Conservation (phyloP, 1,284 basidiomycete genomes). For the Ceratobasidium sp. region DNA sequence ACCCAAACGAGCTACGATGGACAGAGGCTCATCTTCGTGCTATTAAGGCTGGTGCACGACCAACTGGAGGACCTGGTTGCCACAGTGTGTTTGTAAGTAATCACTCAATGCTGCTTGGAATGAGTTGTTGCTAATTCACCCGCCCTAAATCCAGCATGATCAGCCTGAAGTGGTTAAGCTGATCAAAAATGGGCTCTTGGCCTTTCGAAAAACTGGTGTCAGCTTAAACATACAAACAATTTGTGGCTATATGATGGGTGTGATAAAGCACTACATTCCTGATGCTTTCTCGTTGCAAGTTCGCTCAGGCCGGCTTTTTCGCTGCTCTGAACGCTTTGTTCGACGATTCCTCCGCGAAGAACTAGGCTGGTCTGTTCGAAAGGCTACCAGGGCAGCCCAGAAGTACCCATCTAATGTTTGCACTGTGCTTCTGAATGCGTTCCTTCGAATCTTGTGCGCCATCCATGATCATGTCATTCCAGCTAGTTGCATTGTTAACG, state of each 20-base stretch:
- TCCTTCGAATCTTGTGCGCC: not conserved
- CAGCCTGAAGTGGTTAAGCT: not conserved
- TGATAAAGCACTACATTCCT: slow-evolving; percentile 6
- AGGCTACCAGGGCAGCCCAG: slow-evolving; percentile 17
- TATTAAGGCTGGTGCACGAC: slow-evolving; percentile 3
- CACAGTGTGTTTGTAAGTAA: slow-evolving; percentile 7
- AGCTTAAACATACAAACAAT: not conserved
- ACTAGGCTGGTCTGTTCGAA: slow-evolving; percentile 17
- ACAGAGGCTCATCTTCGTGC: slow-evolving; percentile 18
- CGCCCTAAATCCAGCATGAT: not conserved
- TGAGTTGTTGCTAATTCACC: not conserved
- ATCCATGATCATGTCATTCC: slow-evolving; percentile 2
- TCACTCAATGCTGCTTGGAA: not conserved
- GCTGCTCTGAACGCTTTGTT: slow-evolving; percentile 5
- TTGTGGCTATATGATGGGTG: slow-evolving; percentile 1
- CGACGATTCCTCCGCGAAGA: not conserved
- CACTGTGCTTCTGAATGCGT: slow-evolving; percentile 3
- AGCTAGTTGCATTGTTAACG: slow-evolving; percentile 5
- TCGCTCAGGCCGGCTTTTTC: not conserved
- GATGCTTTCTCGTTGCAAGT: not conserved
- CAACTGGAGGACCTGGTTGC: not conserved
- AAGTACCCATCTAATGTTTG: slow-evolving; percentile 7
- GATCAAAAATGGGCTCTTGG: not conserved
- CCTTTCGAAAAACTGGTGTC: not conserved
- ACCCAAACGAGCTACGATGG: slow-evolving; percentile 9